Percentiles rank a stretch among this genome's conserved stretches.
Conservation (phyloP, 2,329 filamentous ascomycete species). For the Leptographium radiaticola region DNA sequence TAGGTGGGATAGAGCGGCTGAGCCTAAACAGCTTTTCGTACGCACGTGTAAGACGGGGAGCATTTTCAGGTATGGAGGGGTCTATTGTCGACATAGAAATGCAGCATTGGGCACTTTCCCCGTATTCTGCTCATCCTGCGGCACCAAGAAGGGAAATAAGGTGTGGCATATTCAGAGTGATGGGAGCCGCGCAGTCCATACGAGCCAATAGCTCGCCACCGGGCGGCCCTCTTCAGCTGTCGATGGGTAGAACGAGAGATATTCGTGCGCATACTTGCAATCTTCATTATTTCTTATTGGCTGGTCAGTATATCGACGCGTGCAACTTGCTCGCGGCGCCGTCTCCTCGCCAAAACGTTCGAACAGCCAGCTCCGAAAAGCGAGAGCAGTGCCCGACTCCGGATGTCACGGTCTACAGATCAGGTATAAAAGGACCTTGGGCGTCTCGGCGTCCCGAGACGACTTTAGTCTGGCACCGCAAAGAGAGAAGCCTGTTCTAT, state of each 20-base stretch:
- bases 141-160: neutral
- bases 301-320: neutral
- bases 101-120: neutral
- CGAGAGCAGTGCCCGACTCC: neutral
- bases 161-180: neutral
- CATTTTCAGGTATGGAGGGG: neutral
- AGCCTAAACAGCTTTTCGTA: neutral
- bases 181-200: neutral
- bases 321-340: neutral
- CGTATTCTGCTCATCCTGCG: neutral
- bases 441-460: neutral
- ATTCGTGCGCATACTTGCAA: neutral
- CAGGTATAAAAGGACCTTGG: neutral
- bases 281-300: neutral
- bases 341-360: neutral
- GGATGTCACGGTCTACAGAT: neutral
- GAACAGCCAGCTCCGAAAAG: neutral
- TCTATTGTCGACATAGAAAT: neutral
- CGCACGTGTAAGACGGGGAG: neutral
- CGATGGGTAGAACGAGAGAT: neutral
- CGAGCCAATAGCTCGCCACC: neutral
- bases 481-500: too few relatives aligned
- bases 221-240: neutral
- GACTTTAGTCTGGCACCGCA: too few relatives aligned
- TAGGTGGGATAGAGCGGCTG: neutral